phyloP scores from a whole-genome alignment of 148 eudicot species.

The Chenopodium suecicum region DNA sequence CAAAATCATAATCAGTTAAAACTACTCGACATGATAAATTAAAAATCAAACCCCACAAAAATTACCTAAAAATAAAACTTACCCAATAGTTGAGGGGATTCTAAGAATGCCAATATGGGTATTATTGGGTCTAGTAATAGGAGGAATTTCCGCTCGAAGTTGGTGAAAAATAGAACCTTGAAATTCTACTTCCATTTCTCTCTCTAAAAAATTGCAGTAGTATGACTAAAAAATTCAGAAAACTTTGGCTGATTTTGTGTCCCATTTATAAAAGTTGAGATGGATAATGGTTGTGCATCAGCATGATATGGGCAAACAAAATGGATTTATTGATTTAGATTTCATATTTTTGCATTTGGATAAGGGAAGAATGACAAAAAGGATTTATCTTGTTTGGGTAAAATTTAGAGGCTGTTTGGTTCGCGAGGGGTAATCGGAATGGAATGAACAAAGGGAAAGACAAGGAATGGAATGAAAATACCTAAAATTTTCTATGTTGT shows the following conservation, averaged over 20 bases:
- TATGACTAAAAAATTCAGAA: neutral
- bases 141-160: slow-evolving; percentile 26
- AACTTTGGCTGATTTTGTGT: neutral
- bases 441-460: no score
- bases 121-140: slow-evolving; percentile 7
- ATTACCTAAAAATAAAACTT: neutral
- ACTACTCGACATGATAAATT: neutral
- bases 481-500: no score
- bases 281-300: neutral
- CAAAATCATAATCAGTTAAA: neutral
- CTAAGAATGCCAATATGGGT: slow-evolving; percentile 15
- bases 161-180: slow-evolving; percentile 19
- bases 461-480: no score
- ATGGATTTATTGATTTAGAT: neutral
- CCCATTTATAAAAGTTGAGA: neutral
- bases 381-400: neutral
- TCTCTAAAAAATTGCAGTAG: neutral
- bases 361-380: slow-evolving; percentile 7
- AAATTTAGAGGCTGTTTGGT: no score
- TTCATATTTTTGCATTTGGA: neutral
- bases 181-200: slow-evolving; percentile 30
- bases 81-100: slow-evolving; percentile 32
- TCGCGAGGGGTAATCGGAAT: no score
- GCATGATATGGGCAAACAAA: neutral
- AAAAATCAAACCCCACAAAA: neutral